Evolutionary conservation across 257 asterid species (phyloP).

Genomic region (Fraxinus cuspidata): DNA sequence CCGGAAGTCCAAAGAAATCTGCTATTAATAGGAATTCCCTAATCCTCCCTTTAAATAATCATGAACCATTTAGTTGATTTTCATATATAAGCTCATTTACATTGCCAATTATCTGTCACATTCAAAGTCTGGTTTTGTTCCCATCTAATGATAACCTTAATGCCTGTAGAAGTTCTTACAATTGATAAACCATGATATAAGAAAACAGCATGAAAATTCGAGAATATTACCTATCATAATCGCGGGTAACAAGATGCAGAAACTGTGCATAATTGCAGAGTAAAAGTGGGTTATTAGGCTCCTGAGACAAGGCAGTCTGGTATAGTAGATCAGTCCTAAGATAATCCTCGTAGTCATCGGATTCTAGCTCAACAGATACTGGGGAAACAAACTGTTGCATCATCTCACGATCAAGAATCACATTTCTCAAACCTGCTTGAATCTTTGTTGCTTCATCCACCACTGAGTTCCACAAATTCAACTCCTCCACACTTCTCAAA

Average conservation of each 20-base stretch:
- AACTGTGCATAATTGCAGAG: slow-evolving; percentile 85
- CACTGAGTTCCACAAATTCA: slow-evolving; percentile 61
- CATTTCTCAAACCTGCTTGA: slow-evolving; percentile 26
- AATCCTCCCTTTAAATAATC: not conserved
- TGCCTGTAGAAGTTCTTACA: not conserved
- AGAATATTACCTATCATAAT: slow-evolving; percentile 61
- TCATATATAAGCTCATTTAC: not conserved
- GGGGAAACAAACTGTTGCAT: slow-evolving; percentile 60
- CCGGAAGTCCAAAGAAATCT: no score
- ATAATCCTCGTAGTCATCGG: slow-evolving; percentile 55
- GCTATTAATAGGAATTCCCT: not conserved
- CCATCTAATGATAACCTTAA: no score
- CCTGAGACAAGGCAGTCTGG: slow-evolving; percentile 59
- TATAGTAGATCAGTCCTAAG: slow-evolving; percentile 60
- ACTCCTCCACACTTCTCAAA: slow-evolving; percentile 41
- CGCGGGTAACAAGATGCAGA: slow-evolving; percentile 55
- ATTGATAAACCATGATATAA: not conserved
- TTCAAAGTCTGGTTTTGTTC: no score
- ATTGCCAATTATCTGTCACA: not conserved
- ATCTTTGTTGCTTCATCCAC: slow-evolving; percentile 53
- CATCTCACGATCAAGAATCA: slow-evolving; percentile 41
- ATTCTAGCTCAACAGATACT: slow-evolving; percentile 51
- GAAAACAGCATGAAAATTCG: not conserved
- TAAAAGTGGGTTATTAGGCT: slow-evolving; percentile 67
- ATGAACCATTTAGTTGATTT: no score